Evolutionary conservation across 495 filamentous ascomycete species (phyloP), one percentile per base, ranked within the genome.

Genomic region (Penicillium cataractarum): DNA sequence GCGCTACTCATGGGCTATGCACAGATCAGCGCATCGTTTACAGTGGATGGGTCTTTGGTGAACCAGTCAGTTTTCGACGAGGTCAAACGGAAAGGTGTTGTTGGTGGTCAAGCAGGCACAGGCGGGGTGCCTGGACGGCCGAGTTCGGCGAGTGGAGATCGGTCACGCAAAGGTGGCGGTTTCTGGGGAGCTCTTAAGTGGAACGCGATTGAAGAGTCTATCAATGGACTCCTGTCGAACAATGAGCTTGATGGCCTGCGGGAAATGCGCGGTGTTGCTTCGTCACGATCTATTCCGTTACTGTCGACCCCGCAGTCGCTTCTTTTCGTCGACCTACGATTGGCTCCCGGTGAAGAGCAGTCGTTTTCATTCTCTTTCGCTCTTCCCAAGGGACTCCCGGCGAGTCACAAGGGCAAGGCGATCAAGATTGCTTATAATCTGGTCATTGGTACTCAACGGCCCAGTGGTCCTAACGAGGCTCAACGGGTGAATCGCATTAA

Each of bases 1-100:
- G 86, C 89, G 17, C 76, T 99, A 55, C 93, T 99, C 87, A 98
- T 99, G 95, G 95, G 93, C 10, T 99, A 96, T 77, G 96, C 90
- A 6, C 94, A 99, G 71, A 85, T 97, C n/a, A 88, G 89, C 68
- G 95, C 96, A 19, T 90, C 91, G 0, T 99, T 98, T 64, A 92
- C 88, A 0, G 76, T 98, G 7, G 95, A 99, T 72, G 92, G 93
- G 0, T 96, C 96, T 6, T 78, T 99, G 35, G 85, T 98, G 57
- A 92, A 97, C 64, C 88, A 95, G 39, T 88, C 86, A 2, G 91
- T 88, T 4, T 99, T 99, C 65, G 96, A 99, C 71, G 92, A 96
- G 58, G 92, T 97, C 29, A 99, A 98, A 72, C 81, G 94, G 44
- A 97, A 96, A 73, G 96, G 91, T 32, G 91, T 96, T 17, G 83